Evolutionary conservation across 768 basidiomycete genomes (phyloP), one percentile per base, ranked within the genome.

Genomic region (Xanthoconium purpureum): DNA sequence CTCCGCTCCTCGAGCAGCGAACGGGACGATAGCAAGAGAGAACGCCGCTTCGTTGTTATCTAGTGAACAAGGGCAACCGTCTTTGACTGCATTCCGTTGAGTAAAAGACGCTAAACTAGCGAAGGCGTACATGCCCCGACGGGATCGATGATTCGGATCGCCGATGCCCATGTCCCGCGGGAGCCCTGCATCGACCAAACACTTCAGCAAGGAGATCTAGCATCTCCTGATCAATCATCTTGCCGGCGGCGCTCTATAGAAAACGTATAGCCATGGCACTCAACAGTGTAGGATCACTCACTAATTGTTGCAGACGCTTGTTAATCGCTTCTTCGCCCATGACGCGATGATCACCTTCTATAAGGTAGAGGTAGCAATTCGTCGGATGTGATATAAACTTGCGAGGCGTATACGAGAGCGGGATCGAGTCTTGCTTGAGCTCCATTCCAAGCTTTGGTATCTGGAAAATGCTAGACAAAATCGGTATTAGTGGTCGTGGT

Each of bases 41-140:
- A 98, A 99, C 0, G 96, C 97, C 1, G 92, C 87, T 71, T 99
- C 97, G 68, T 98, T 97, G 67, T 89, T 84, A 59, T 97, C 95
- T 20, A 76, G 38, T 87, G 85, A 39, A 96, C 73, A 38, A 87
- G 72, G 30, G 77, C 77, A n/a, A 95, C 72, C 0, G 89, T 92
- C 63, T 80, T 84, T 9, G 83, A 80, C 89, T 90, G 49, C 43
- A 45, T 39, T 44, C 39, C 24, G 5, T 50, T 59, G 20, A 65
- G 51, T 20, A 49, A 46, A 30, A 44, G 12, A 5, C 11, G 17
- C 15, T 30, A 33, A 49, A n/a, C 40, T 39, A n/a, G 32, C 7
- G 33, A 10, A 42, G 29, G 33, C 47, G n/a, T 20, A 66, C 81
- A 63, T 58, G 84, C 90, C 72, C 92, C 84, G 3, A 96, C 73